Evolutionary conservation across 441 rosid species (phyloP).

Genomic region (Mallotus japonicus): DNA sequence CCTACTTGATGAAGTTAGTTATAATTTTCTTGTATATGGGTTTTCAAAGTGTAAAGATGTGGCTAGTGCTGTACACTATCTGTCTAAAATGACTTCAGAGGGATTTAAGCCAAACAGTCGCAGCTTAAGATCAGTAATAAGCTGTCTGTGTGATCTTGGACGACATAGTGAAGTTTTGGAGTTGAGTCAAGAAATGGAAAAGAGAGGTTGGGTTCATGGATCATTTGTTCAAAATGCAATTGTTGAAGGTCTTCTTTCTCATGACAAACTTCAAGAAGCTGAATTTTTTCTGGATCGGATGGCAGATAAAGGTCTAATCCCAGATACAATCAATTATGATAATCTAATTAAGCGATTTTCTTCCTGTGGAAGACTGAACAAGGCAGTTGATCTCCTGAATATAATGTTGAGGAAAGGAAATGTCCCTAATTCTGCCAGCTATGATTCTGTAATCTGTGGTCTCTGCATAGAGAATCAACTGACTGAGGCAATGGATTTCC

Average conservation of each 20-base stretch:
- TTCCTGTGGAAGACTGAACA: slow-evolving; percentile 37
- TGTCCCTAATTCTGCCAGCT: slow-evolving; percentile 51
- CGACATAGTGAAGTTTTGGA: slow-evolving; percentile 46
- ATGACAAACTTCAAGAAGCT: slow-evolving; percentile 49
- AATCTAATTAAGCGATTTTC: slow-evolving; percentile 56
- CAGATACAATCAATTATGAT: slow-evolving; percentile 45
- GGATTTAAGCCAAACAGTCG: slow-evolving; percentile 55
- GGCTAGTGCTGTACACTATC: slow-evolving; percentile 39
- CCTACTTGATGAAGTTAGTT: slow-evolving; percentile 50
- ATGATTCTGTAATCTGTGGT: slow-evolving; percentile 50
- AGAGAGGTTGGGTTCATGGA: slow-evolving; percentile 46
- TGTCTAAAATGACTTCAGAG: slow-evolving; percentile 56
- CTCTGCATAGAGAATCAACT: slow-evolving; percentile 43
- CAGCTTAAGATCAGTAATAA: slow-evolving; percentile 49
- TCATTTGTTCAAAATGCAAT: slow-evolving; percentile 50
- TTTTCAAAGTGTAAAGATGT: slow-evolving; percentile 46
- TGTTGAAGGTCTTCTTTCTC: slow-evolving; percentile 45
- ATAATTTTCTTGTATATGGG: slow-evolving; percentile 66
- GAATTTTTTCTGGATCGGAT: slow-evolving; percentile 49
- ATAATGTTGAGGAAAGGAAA: slow-evolving; percentile 57
- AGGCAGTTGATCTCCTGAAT: slow-evolving; percentile 61
- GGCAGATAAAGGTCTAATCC: slow-evolving; percentile 37
- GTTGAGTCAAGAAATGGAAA: slow-evolving; percentile 57
- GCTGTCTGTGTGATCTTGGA: slow-evolving; percentile 41
- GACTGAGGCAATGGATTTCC: slow-evolving; percentile 59